Evolutionary conservation across 2,329 filamentous ascomycete genomes (phyloP), one percentile per base, ranked within the genome.

Genomic region (Calonectria naviculata): DNA sequence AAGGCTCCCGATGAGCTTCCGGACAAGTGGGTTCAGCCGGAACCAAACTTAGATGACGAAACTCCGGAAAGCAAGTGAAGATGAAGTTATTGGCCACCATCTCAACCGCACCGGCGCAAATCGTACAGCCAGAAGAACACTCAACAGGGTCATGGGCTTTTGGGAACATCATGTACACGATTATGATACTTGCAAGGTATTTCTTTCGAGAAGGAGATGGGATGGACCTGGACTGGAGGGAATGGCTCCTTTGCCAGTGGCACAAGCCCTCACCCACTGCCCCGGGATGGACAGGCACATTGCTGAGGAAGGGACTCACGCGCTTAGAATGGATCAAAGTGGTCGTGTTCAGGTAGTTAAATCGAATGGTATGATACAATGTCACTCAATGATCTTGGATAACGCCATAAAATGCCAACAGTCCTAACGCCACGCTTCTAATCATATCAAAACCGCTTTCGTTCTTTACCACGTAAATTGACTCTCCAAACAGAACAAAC

Each of bases 401-500:
- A 61, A 65, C 60, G 44, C 66, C 56, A 28, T 56, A 46, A 54
- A 52, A 69, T 56, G 36, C 54, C 29, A 28, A 65, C 62, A 31
- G 42, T 38, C 65, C 38, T 29, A 72, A 75, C 74, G 71, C 74
- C 71, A 62, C 68, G 72, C 72, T 76, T 66, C 46, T 56, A 63
- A 54, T 19, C 17, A 7, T 64, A 68, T 81, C 65, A 82, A 71
- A 80, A 84, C 34, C 89, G 81, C 80, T 89, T 91, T 75, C 89
- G 85, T 78, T 89, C 87, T 76, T 85, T 86, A 8, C 89, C 89
- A 0, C 82, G 82, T 38, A 85, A 46, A 68, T 84, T 91, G 74
- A 90, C 88, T 76, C 87, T 92, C 91, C 91, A 94, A 36, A 95
- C 85, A 82, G 95, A 98, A 78, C 95, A 97, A 12, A 98, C 87